A percentile compares a stretch with the other conserved stretches of the same genome.
phyloP scores from a whole-genome alignment of 1,284 basidiomycete genomes.

The Schizopora paradoxa region DNA sequence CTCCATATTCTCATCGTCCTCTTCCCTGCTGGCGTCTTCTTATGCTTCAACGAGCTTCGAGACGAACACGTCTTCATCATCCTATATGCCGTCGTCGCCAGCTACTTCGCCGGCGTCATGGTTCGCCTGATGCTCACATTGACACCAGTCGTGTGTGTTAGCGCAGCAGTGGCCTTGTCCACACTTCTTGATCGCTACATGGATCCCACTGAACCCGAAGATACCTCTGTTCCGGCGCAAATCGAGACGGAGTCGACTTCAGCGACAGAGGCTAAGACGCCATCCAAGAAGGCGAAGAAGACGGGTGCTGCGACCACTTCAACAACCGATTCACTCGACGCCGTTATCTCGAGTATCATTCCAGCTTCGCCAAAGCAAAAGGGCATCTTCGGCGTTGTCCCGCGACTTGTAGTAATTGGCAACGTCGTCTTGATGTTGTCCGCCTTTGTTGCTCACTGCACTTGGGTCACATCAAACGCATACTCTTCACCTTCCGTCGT shows the following conservation, averaged over 20 bases:
- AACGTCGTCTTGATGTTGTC: constrained; percentile 78
- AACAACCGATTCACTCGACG: constrained; percentile 22
- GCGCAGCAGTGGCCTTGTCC: constrained; percentile 88
- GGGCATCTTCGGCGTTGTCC: constrained; percentile 85
- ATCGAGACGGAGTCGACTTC: constrained; percentile 31
- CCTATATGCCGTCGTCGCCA: constrained; percentile 93
- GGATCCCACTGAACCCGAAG: constrained; percentile 60
- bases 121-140: constrained; percentile 93
- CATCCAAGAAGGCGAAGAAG: constrained; percentile 65
- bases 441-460: constrained; percentile 95
- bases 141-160: constrained; percentile 88
- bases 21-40: constrained; percentile 93
- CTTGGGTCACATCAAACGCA: constrained; percentile 91
- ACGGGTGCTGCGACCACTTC: constrained; percentile 31
- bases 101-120: constrained; percentile 99
- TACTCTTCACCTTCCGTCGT: constrained; percentile 99
- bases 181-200: constrained; percentile 88
- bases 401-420: constrained; percentile 71
- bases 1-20: constrained; percentile 96
- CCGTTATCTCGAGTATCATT: constrained; percentile 35
- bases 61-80: constrained; percentile 99
- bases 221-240: too few species aligned
- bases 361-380: constrained; percentile 37
- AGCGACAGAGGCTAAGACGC: constrained; percentile 25
- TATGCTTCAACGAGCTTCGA: constrained; percentile 90